phyloP scores from a whole-genome alignment of 306 rosid genomes.

The Prunus kanzakura region DNA sequence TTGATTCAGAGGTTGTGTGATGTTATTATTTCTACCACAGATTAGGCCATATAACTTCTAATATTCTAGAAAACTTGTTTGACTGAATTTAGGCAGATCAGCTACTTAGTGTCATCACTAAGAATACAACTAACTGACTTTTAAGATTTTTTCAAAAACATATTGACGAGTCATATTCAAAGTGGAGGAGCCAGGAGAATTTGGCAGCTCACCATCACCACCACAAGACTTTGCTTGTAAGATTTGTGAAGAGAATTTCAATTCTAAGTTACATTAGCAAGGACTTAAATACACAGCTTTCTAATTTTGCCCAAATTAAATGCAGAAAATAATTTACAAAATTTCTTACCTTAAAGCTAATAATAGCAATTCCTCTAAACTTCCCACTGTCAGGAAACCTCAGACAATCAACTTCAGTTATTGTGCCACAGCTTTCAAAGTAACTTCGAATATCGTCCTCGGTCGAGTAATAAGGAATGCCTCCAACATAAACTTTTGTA shows the following conservation, averaged over 20 bases:
- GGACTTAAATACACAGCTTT: not conserved
- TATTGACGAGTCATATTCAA: not conserved
- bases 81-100: not conserved
- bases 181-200: not conserved
- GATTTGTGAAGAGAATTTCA: not conserved
- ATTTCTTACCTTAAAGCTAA: slow-evolving; percentile 72
- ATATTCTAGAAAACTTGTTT: not conserved
- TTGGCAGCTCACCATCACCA: not conserved
- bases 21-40: too few species aligned
- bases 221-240: not conserved
- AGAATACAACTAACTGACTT: too few species aligned
- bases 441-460: slow-evolving; percentile 92
- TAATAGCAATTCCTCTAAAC: slow-evolving; percentile 88
- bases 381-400: slow-evolving; percentile 87
- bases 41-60: not conserved
- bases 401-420: slow-evolving; percentile 88
- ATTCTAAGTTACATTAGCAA: not conserved
- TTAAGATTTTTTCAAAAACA: too few species aligned
- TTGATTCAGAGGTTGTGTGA: not conserved
- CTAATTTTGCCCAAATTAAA: not conserved
- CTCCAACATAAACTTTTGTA: slow-evolving; percentile 87
- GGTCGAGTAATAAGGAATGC: slow-evolving; percentile 87
- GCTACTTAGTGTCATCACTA: too few species aligned
- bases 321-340: not conserved
- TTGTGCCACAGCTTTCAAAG: slow-evolving; percentile 83